phyloP scores from a whole-genome alignment of 441 rosid species.

The Syzygium malaccense region DNA sequence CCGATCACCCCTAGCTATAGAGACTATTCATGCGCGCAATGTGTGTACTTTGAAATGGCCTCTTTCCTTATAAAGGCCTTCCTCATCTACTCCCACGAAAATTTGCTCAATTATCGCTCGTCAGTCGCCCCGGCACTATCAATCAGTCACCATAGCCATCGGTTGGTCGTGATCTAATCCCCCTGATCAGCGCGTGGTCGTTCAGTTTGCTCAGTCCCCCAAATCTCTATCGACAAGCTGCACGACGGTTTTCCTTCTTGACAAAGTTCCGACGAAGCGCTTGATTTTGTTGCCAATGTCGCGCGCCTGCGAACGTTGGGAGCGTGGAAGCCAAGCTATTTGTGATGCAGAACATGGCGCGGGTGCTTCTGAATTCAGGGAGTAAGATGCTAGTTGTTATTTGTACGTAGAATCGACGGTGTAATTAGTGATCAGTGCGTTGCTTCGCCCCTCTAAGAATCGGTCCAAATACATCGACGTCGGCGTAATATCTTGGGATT shows the following conservation, averaged over 20 bases:
- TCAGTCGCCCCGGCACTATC: background rate
- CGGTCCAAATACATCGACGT: background rate
- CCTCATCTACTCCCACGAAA: background rate
- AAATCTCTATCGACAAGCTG: background rate
- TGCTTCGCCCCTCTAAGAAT: background rate
- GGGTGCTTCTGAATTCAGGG: background rate
- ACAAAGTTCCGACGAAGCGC: background rate
- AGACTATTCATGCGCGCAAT: background rate
- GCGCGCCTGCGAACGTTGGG: background rate
- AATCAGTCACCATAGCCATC: background rate
- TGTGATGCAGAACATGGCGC: background rate
- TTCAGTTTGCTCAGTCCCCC: too few relatives aligned
- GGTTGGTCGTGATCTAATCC: background rate
- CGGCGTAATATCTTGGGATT: background rate
- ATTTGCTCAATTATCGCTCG: background rate
- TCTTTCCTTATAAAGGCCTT: background rate
- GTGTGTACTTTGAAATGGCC: background rate
- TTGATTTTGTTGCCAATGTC: background rate
- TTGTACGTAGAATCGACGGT: background rate
- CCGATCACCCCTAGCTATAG: background rate
- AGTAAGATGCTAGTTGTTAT: background rate
- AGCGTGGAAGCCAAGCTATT: background rate
- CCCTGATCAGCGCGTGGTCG: background rate
- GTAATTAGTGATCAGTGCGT: background rate
- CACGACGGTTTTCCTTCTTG: background rate